phyloP scores from a whole-genome alignment of 169 alveolate species.

The Plasmodium knowlesi region DNA sequence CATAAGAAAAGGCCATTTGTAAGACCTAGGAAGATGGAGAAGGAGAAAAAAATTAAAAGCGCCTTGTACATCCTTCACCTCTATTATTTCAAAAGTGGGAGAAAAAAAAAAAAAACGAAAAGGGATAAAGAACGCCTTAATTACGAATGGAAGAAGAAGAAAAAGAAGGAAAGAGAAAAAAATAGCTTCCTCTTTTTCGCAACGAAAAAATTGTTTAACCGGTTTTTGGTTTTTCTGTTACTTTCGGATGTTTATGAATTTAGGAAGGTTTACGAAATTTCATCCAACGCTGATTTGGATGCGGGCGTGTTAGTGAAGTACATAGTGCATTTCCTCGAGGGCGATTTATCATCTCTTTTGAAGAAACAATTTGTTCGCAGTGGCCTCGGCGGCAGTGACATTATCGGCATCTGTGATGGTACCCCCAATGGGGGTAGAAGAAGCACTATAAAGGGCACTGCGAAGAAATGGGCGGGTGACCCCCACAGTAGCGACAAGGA shows the following conservation, averaged over 20 bases:
- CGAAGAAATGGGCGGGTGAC: neutral
- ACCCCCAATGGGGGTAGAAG: neutral
- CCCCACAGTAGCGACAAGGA: neutral
- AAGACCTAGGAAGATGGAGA: neutral
- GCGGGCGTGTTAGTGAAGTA: slow-evolving; percentile 8
- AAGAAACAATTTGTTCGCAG: neutral
- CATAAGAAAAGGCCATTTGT: neutral
- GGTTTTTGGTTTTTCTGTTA: slow-evolving; percentile 60
- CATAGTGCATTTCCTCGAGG: slow-evolving; percentile 10
- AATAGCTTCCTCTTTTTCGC: slow-evolving; percentile 23
- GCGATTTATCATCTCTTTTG: slow-evolving; percentile 4
- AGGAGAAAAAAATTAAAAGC: slow-evolving; percentile 22
- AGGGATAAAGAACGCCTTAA: slow-evolving; percentile 1
- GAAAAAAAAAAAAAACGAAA: slow-evolving; percentile 2
- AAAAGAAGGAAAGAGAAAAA: slow-evolving; percentile 8
- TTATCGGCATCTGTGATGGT: neutral
- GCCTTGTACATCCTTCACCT: slow-evolving; percentile 4
- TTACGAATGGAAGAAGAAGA: neutral
- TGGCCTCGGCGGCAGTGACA: neutral
- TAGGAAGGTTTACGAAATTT: slow-evolving; percentile 13
- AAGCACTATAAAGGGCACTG: neutral
- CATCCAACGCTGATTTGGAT: slow-evolving; percentile 24
- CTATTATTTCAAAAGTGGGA: neutral
- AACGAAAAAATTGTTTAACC: slow-evolving; percentile 54
- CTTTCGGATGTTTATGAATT: slow-evolving; percentile 27